These are phyloP conservation scores for Breviolum minutum DNA, from an alignment of 73 alveolate species.

Conservation along the genomic window DNA sequence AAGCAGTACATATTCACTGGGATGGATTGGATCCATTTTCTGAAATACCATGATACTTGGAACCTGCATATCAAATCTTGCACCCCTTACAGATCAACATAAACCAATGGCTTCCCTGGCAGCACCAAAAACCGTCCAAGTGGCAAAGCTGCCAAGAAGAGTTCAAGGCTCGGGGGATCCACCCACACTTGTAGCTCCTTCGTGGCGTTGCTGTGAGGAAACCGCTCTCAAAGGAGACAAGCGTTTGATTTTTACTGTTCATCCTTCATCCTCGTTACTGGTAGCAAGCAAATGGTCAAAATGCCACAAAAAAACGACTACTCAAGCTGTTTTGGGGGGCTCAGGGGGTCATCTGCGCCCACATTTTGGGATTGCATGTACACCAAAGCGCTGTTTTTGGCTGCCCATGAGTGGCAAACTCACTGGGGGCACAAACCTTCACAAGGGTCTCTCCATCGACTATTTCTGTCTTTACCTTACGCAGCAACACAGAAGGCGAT, in stretches of 20 bases:
- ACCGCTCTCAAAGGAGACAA: too few relatives aligned
- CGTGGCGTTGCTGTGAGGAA: too few relatives aligned
- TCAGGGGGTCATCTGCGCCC: not conserved
- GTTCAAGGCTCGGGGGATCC: slow-evolving; percentile 47
- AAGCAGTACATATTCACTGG: not conserved
- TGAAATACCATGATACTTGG: not conserved
- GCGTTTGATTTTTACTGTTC: too few relatives aligned
- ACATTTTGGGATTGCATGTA: not conserved
- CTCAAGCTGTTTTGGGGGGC: not conserved
- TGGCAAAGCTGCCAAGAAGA: slow-evolving; percentile 36
- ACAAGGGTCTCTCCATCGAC: slow-evolving; percentile 8
- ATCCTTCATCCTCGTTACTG: too few relatives aligned
- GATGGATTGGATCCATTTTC: not conserved
- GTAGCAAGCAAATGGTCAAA: too few relatives aligned
- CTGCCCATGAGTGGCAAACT: not conserved
- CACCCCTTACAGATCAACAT: not conserved
- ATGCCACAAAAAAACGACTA: not conserved
- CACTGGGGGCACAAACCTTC: not conserved
- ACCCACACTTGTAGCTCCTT: slow-evolving; percentile 32
- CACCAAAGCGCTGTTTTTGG: not conserved
- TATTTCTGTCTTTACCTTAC: slow-evolving; percentile 25
- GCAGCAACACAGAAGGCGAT: not conserved
- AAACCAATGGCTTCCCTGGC: not conserved
- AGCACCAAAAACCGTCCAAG: not conserved
- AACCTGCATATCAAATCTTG: not conserved